Base-by-base conservation (phyloP, 148 eudicot species). In the Silene conica region DNA sequence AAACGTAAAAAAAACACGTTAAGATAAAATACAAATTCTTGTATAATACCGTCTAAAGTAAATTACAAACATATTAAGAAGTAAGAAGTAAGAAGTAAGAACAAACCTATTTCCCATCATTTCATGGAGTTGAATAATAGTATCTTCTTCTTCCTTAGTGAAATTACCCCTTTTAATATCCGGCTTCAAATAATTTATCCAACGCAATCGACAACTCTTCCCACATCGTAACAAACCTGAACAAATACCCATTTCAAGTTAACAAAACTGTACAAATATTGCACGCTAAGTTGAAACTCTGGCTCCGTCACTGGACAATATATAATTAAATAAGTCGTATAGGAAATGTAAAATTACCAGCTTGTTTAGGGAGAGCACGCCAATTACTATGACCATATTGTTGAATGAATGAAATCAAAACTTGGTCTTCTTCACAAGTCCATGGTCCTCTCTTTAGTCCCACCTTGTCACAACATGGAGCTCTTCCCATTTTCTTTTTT, bases 111-210 rank as follows among this genome's bases (percentile, higher is more conserved):
- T 91, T 46, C 96, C 96, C 71, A 91, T 84, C 86, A 76, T 77
- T 83, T 85, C 73, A 75, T 91, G 96, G 26, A 91, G 79, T 63
- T 87, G 71, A 72, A 89, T 81, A 67, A 91, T 87, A 12, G 86
- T 68, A 5, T 91, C 91, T 60, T 91, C 96, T 78, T 91, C 96
- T 74, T 89, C 91, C 56, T 70, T 78, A 43, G 82, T 81, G 82
- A 91, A 89, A 68, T 85, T 84, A 8, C 96, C 96, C 69, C 96
- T 85, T 78, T 89, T 91, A 16, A 91, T 87, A 73, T 89, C 96
- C 0, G 96, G 96, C 69, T 75, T 78, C 73, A 90, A 59, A 67
- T 90, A 90, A 52, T 90, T 90, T 3, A 71, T 89, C 96, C 96
- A 91, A 12, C 96, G 80, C 8, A 91, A 82, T 71, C 96, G 80